Conservation (phyloP, 1,139 yeast species). For the Pichia sp. region DNA sequence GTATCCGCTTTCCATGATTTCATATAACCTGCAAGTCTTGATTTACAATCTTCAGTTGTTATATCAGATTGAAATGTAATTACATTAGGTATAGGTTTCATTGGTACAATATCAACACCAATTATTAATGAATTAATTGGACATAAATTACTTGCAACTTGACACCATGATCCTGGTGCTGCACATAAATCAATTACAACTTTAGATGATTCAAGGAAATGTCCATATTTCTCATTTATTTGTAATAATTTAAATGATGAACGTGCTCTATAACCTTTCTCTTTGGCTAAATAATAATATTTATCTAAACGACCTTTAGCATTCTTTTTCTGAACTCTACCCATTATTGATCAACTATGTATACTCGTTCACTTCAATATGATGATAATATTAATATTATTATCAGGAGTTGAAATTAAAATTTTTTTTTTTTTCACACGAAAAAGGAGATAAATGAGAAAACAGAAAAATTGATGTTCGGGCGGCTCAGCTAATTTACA, state of each 20-base stretch:
- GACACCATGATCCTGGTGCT: conserved; percentile 99
- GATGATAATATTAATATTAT: background rate
- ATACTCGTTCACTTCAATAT: background rate
- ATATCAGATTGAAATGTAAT: conserved; percentile 95
- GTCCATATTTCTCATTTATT: conserved; percentile 93
- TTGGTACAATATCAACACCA: conserved; percentile 97
- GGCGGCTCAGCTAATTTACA: too few relatives aligned
- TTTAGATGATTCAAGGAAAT: conserved; percentile 89
- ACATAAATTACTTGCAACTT: conserved; percentile 89
- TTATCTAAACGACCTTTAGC: conserved; percentile 99
- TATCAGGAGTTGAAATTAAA: background rate
- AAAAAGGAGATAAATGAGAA: too few relatives aligned
- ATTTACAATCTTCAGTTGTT: conserved; percentile 95
- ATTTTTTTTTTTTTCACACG: background rate
- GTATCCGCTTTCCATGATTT: conserved; percentile 99
- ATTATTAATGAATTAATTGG: conserved; percentile 88
- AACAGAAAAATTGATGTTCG: too few relatives aligned
- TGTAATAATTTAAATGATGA: conserved; percentile 94
- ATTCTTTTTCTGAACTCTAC: conserved; percentile 90
- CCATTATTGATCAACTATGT: conserved; percentile 30
- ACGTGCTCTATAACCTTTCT: conserved; percentile 98
- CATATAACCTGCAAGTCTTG: conserved; percentile 88
- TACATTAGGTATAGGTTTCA: conserved; percentile 87
- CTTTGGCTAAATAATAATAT: conserved; percentile 92
- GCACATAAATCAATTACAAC: conserved; percentile 98